Conservation (phyloP, 192 early-diverging fungal species). For the Coemansia sp. region DNA sequence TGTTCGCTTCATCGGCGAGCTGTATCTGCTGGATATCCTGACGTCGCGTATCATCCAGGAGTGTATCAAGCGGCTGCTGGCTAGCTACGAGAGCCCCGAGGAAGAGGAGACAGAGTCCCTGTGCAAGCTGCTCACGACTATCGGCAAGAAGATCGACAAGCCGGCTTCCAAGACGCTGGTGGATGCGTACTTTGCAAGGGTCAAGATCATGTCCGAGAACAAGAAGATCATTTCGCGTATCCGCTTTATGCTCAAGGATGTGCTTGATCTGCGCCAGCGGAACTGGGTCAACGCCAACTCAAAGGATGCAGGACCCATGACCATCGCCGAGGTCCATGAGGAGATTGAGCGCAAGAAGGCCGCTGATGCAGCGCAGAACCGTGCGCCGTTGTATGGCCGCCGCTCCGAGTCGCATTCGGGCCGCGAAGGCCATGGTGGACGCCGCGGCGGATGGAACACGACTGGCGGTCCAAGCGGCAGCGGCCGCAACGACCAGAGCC, state of each 20-base stretch:
- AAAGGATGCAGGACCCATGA: slow-evolving; percentile 75
- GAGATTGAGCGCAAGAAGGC: slow-evolving; percentile 71
- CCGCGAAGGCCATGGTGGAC: slow-evolving; percentile 62
- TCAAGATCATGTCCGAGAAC: slow-evolving; percentile 73
- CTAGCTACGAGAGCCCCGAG: slow-evolving; percentile 71
- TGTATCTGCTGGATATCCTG: slow-evolving; percentile 89
- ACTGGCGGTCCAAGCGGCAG: slow-evolving; percentile 76
- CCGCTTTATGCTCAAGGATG: slow-evolving; percentile 88
- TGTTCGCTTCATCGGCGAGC: slow-evolving; percentile 91
- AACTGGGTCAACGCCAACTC: slow-evolving; percentile 70
- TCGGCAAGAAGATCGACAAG: slow-evolving; percentile 80
- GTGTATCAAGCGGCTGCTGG: slow-evolving; percentile 82
- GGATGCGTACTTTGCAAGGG: slow-evolving; percentile 85
- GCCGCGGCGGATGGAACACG: slow-evolving; percentile 52
- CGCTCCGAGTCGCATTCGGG: slow-evolving; percentile 60
- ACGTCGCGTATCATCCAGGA: slow-evolving; percentile 94
- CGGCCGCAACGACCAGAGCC: slow-evolving; percentile 52
- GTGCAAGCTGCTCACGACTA: slow-evolving; percentile 87
- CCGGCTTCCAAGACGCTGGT: slow-evolving; percentile 59
- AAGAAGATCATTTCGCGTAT: slow-evolving; percentile 78
- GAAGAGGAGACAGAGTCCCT: slow-evolving; percentile 96
- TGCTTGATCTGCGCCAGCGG: slow-evolving; percentile 77
- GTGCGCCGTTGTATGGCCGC: slow-evolving; percentile 62
- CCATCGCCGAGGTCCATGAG: slow-evolving; percentile 90
- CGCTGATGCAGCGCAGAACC: slow-evolving; percentile 67